Percentiles rank a stretch among this genome's conserved stretches.
Evolutionary conservation across 352 stramenopile species (phyloP).

Genomic region (Phytopythium aichiense): DNA sequence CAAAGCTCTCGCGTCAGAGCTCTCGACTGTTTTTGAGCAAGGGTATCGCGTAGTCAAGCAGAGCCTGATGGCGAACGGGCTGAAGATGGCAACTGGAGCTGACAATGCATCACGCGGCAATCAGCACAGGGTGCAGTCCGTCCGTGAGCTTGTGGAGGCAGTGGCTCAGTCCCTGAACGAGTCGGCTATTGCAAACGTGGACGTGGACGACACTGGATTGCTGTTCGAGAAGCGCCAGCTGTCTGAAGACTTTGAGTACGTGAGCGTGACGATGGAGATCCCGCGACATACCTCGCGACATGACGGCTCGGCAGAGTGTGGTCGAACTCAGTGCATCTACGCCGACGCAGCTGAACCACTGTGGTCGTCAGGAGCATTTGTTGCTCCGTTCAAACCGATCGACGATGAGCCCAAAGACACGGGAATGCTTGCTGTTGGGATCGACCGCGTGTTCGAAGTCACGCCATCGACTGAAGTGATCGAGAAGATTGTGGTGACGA

Average conservation of each 20-base stretch:
- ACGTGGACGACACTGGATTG: neutral
- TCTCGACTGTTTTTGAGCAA: neutral
- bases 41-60: neutral
- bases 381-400: neutral
- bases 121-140: neutral
- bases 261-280: constrained; percentile 8
- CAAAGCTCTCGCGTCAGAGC: neutral
- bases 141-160: neutral
- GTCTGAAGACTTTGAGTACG: neutral
- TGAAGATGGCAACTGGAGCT: neutral
- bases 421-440: neutral
- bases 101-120: neutral
- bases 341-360: neutral
- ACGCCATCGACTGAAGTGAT: neutral
- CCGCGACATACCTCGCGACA: neutral
- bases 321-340: neutral
- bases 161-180: neutral
- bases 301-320: constrained; percentile 1
- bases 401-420: neutral
- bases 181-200: neutral
- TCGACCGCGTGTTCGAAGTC: constrained; percentile 3
- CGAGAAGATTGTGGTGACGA: constrained; percentile 30
- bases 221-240: neutral
- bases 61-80: neutral
- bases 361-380: neutral